Conservation (phyloP, 2,329 filamentous ascomycete species). For the Bimuria novae-zelandiae region DNA sequence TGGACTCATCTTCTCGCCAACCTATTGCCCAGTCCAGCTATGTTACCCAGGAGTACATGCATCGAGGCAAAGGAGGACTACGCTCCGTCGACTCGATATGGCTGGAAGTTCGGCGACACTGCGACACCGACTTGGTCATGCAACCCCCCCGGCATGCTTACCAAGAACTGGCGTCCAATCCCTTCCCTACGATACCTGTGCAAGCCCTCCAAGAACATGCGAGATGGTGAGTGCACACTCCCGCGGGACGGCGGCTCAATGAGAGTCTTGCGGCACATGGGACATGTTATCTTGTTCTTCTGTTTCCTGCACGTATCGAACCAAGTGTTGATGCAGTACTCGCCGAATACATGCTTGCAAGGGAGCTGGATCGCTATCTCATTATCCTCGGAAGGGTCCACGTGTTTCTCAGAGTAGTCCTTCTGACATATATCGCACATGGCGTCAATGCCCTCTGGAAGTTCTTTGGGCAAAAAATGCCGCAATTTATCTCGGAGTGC, state of each 20-base stretch:
- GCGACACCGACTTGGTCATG: slow-evolving; percentile 12
- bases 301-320: slow-evolving; percentile 42
- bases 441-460: slow-evolving; percentile 29
- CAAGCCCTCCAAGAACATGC: neutral
- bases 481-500: slow-evolving; percentile 34
- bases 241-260: slow-evolving; percentile 23
- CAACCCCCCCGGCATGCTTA: neutral
- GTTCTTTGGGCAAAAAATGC: slow-evolving; percentile 29
- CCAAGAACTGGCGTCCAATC: neutral
- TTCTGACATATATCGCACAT: slow-evolving; percentile 45
- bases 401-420: slow-evolving; percentile 36
- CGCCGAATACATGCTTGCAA: slow-evolving; percentile 43
- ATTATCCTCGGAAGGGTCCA: slow-evolving; percentile 34
- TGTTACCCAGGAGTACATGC: neutral
- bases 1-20: too few species aligned
- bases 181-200: neutral
- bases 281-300: slow-evolving; percentile 45
- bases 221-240: neutral
- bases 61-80: neutral
- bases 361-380: slow-evolving; percentile 42
- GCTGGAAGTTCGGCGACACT: slow-evolving; percentile 21
- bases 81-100: neutral
- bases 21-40: too few species aligned
- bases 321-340: slow-evolving; percentile 43
- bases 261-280: slow-evolving; percentile 43